Conservation (phyloP, 192 early-diverging fungal genomes). For the Phlyctochytrium bullatum region DNA sequence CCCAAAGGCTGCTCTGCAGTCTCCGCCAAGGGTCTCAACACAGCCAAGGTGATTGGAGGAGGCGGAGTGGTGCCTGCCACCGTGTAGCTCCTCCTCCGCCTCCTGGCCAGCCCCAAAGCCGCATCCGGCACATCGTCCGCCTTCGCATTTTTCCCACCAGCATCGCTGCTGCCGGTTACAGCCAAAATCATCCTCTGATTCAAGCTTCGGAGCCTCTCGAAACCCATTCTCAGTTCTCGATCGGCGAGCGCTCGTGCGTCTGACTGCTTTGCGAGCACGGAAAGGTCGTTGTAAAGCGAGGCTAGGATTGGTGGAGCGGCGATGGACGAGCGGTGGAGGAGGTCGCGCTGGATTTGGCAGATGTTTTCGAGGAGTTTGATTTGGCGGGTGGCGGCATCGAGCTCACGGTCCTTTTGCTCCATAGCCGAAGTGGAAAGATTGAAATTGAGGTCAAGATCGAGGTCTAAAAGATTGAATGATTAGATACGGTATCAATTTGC, state of each 20-base stretch:
- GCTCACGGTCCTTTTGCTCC: slow-evolving; percentile 7
- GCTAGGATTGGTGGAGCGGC: not conserved
- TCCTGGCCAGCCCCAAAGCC: too few species aligned
- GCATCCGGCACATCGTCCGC: not conserved
- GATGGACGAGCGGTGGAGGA: slow-evolving; percentile 12
- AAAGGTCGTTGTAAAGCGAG: not conserved
- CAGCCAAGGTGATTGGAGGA: too few species aligned
- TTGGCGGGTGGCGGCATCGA: not conserved
- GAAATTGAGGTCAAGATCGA: slow-evolving; percentile 5
- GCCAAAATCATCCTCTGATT: not conserved
- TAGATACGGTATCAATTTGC: too few species aligned
- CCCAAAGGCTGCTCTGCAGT: too few species aligned
- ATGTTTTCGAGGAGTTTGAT: slow-evolving; percentile 17
- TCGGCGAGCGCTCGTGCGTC: not conserved
- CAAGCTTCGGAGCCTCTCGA: not conserved
- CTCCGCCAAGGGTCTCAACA: too few species aligned
- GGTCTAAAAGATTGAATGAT: too few species aligned
- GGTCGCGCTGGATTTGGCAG: slow-evolving; percentile 12
- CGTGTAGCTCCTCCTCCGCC: too few species aligned
- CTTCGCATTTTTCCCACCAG: not conserved
- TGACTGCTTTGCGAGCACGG: not conserved
- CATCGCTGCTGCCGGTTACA: not conserved
- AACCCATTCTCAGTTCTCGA: not conserved
- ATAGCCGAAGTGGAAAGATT: not conserved
- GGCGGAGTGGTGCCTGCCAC: too few species aligned